These are phyloP conservation scores for Aspergillus tubingensis DNA, from an alignment of 2,329 filamentous ascomycete species.

Conservation along the genomic window DNA sequence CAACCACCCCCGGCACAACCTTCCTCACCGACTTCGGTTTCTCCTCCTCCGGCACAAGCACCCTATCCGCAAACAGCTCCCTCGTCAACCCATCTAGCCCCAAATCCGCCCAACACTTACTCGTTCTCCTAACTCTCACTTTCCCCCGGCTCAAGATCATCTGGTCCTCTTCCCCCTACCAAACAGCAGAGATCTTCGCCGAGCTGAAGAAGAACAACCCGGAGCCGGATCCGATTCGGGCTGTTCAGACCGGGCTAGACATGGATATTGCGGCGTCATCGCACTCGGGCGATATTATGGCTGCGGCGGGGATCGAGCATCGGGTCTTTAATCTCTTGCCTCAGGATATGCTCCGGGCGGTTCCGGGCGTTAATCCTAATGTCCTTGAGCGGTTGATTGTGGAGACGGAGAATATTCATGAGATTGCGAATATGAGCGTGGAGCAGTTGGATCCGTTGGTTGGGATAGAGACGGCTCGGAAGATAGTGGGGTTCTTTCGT, in stretches of 20 bases:
- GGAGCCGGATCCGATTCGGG: conserved; percentile 87
- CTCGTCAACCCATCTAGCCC: conserved; percentile 64
- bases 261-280: conserved; percentile 43
- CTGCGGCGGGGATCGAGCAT: conserved; percentile 55
- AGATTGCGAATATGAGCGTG: conserved; percentile 83
- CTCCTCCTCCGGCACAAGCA: conserved; percentile 51
- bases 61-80: conserved; percentile 57
- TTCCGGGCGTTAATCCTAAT: conserved; percentile 82
- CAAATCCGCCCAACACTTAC: conserved; percentile 83
- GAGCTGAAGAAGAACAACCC: conserved; percentile 85
- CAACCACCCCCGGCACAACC: conserved; percentile 42
- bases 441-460: conserved; percentile 72
- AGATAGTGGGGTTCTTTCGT: conserved; percentile 81
- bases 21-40: conserved; percentile 58
- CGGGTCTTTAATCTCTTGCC: conserved; percentile 80
- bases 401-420: conserved; percentile 72
- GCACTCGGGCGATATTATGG: conserved; percentile 53
- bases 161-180: conserved; percentile 90
- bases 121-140: conserved; percentile 87
- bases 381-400: conserved; percentile 72
- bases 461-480: conserved; percentile 73
- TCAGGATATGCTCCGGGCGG: conserved; percentile 83
- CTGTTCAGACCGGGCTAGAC: conserved; percentile 79
- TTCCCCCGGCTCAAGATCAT: conserved; percentile 89
- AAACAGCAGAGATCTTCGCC: conserved; percentile 96